A percentile compares a stretch with the other conserved stretches of the same genome.
Conservation (phyloP, 192 early-diverging fungal species). For the Jimgerdemannia lactiflua region DNA sequence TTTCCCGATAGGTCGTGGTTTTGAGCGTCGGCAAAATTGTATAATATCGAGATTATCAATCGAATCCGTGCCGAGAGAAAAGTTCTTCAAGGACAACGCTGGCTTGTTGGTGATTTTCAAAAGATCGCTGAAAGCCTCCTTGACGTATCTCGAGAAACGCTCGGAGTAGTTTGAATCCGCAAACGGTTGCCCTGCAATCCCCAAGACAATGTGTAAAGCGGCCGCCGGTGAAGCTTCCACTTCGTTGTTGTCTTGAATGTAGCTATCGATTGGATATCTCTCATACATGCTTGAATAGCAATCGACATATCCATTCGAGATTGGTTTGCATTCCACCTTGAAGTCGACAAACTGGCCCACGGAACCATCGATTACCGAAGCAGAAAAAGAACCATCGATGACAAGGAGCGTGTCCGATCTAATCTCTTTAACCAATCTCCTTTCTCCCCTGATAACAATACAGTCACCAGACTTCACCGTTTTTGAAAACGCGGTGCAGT, state of each 20-base stretch:
- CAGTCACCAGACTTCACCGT: constrained; percentile 2
- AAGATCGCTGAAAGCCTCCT: background rate
- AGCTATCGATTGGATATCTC: background rate
- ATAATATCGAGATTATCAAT: background rate
- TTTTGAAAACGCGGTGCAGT: background rate
- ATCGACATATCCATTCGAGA: background rate
- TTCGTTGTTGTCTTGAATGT: background rate
- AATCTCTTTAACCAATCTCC: constrained; percentile 8
- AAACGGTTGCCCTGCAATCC: background rate
- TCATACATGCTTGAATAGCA: background rate
- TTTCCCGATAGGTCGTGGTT: background rate
- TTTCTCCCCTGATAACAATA: constrained; percentile 16
- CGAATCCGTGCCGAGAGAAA: background rate
- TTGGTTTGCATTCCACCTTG: background rate
- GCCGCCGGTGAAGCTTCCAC: background rate
- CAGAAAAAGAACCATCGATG: background rate
- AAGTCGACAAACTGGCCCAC: background rate
- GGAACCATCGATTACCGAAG: background rate
- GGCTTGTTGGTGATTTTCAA: background rate
- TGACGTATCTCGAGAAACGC: background rate
- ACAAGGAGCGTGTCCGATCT: constrained; percentile 7
- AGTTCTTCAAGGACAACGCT: background rate
- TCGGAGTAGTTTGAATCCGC: background rate
- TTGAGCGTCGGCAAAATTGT: background rate
- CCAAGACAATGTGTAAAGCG: background rate